Conservation (phyloP, 192 early-diverging fungal species). For the Linnemannia hyalina region DNA sequence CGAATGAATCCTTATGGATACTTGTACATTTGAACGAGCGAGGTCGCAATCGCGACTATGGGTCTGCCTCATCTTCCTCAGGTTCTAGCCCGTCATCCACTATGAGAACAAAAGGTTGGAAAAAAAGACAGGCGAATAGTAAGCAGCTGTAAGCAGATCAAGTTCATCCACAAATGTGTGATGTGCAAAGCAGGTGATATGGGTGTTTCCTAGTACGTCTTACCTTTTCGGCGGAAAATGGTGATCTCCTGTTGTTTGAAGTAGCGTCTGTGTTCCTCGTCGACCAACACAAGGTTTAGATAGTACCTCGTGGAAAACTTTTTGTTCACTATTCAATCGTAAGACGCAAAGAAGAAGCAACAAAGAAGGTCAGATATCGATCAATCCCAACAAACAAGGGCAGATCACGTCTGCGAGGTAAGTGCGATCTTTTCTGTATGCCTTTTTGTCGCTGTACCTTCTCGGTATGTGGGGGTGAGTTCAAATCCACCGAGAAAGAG, state of each 20-base stretch:
- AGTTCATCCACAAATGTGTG: neutral
- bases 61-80: constrained; percentile 26
- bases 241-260: constrained; percentile 99
- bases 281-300: constrained; percentile 96
- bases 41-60: neutral
- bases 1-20: neutral
- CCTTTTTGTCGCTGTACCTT: constrained; percentile 46
- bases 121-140: neutral
- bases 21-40: neutral
- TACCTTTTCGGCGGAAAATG: constrained; percentile 74
- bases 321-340: constrained; percentile 83
- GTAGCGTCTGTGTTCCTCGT: constrained; percentile 98
- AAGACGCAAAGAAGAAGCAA: neutral
- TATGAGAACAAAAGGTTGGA: neutral
- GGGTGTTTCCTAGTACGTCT: neutral
- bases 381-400: neutral
- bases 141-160: neutral
- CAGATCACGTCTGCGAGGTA: no score
- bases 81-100: constrained; percentile 46
- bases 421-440: neutral
- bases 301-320: constrained; percentile 98
- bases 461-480: constrained; percentile 97
- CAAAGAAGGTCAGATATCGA: neutral
- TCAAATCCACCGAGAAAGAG: constrained; percentile 98
- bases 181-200: neutral